A percentile compares a stretch with the other conserved stretches of the same genome.
These are phyloP conservation scores for Macrophomina tecta DNA, from an alignment of 2,329 filamentous ascomycete genomes.

Conservation along the genomic window DNA sequence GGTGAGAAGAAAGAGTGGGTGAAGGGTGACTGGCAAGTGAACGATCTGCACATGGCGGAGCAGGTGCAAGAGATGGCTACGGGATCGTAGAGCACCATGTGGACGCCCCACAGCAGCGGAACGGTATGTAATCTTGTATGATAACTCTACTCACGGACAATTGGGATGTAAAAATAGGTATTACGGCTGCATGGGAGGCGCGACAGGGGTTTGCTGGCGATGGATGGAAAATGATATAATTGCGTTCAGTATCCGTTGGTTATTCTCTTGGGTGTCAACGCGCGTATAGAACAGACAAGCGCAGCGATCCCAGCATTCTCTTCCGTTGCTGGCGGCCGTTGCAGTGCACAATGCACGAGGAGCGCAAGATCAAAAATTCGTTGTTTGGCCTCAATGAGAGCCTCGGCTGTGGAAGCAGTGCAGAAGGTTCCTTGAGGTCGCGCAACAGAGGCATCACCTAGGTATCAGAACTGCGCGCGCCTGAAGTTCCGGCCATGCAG, in stretches of 20 bases:
- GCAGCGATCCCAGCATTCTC: constrained; percentile 9
- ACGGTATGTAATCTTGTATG: constrained; percentile 24
- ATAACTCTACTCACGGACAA: constrained; percentile 27
- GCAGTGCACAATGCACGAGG: constrained; percentile 6
- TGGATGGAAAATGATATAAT: not conserved
- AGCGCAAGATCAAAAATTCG: constrained; percentile 25
- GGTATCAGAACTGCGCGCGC: constrained; percentile 27
- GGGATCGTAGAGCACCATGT: constrained; percentile 7
- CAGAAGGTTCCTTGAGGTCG: constrained; percentile 11
- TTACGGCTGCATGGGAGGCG: constrained; percentile 1
- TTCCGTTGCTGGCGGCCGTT: constrained; percentile 16
- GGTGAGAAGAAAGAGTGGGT: constrained; percentile 85
- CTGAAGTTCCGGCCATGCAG: constrained; percentile 4
- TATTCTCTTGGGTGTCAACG: not conserved
- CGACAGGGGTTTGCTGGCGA: not conserved
- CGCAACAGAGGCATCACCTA: not conserved
- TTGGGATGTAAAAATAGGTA: constrained; percentile 18
- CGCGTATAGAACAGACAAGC: constrained; percentile 16
- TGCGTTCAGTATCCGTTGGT: not conserved
- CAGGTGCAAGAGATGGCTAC: constrained; percentile 35
- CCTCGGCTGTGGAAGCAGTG: constrained; percentile 18
- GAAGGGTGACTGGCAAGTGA: constrained; percentile 72
- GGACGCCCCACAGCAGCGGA: constrained; percentile 12
- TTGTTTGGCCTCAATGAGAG: not conserved
- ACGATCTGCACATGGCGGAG: constrained; percentile 70